Evolutionary conservation across 1,284 basidiomycete genomes (phyloP).

Genomic region (Ceratobasidium sp.): DNA sequence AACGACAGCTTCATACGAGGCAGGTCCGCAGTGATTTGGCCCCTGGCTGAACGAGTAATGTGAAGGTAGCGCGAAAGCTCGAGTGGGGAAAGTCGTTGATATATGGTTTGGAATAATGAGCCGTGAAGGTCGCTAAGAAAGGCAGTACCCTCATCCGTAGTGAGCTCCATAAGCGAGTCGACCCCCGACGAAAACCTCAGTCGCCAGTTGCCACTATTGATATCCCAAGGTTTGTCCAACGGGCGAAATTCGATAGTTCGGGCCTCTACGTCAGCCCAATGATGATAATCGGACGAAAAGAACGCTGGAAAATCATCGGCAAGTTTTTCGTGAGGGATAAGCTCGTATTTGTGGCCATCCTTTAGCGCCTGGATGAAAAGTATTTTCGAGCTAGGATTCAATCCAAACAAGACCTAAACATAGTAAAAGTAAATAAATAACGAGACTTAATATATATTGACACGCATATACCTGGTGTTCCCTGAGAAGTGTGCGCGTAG

Average conservation of each 20-base stretch:
- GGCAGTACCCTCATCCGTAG: neutral
- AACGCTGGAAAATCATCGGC: conserved; percentile 58
- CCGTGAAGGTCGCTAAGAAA: conserved; percentile 57
- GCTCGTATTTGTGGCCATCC: conserved; percentile 52
- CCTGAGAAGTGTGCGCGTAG: conserved; percentile 53
- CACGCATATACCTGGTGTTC: conserved; percentile 51
- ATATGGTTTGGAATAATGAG: conserved; percentile 56
- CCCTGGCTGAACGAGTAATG: conserved; percentile 48
- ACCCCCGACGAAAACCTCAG: conserved; percentile 49
- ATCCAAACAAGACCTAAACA: conserved; percentile 56
- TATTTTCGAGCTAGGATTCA: conserved; percentile 48
- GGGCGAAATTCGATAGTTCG: conserved; percentile 60
- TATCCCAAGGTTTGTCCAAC: conserved; percentile 51
- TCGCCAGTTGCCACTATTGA: conserved; percentile 52
- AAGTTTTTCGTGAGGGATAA: conserved; percentile 59
- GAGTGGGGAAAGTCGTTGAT: conserved; percentile 53
- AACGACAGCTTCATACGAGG: conserved; percentile 61
- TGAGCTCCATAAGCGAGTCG: conserved; percentile 27
- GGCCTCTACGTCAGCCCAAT: conserved; percentile 55
- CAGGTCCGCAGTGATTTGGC: conserved; percentile 50
- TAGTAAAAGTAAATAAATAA: neutral
- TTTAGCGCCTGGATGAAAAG: conserved; percentile 56
- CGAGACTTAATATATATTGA: neutral
- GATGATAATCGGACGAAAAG: conserved; percentile 57
- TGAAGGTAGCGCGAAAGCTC: conserved; percentile 57